Evolutionary conservation across 495 filamentous ascomycete genomes (phyloP).

Genomic region (Podospora sp.): DNA sequence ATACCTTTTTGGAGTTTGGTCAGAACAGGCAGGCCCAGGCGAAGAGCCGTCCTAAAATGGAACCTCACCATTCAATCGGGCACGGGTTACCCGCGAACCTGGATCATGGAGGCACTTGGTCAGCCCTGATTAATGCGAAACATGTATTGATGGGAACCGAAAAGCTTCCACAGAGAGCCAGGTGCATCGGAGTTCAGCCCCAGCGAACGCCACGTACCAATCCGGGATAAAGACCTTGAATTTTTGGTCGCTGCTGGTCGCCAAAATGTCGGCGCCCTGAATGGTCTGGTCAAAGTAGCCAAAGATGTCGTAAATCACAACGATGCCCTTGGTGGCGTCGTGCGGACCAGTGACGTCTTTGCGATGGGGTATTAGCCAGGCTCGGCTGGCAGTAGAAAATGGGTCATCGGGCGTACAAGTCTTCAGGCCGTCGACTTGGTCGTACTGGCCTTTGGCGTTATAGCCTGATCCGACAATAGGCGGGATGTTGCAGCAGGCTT

Average conservation of each 20-base stretch:
- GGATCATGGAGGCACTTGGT: neutral
- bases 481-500: constrained; percentile 71
- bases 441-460: constrained; percentile 64
- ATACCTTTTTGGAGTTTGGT: constrained; percentile 45
- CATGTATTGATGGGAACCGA: neutral
- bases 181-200: neutral
- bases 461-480: constrained; percentile 66
- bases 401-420: constrained; percentile 55
- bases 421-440: constrained; percentile 64
- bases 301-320: constrained; percentile 73
- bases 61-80: constrained; percentile 53
- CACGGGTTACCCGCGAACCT: constrained; percentile 59
- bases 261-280: constrained; percentile 72
- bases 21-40: neutral
- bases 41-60: neutral
- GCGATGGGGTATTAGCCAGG: neutral
- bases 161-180: neutral
- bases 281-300: constrained; percentile 70
- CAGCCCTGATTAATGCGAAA: neutral
- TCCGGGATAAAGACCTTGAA: constrained; percentile 72
- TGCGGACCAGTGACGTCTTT: constrained; percentile 64
- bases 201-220: constrained; percentile 37
- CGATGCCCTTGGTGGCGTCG: constrained; percentile 59
- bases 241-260: constrained; percentile 55
- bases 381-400: neutral